Evolutionary conservation across 441 rosid genomes (phyloP).

Genomic region (Populus hybrid): DNA sequence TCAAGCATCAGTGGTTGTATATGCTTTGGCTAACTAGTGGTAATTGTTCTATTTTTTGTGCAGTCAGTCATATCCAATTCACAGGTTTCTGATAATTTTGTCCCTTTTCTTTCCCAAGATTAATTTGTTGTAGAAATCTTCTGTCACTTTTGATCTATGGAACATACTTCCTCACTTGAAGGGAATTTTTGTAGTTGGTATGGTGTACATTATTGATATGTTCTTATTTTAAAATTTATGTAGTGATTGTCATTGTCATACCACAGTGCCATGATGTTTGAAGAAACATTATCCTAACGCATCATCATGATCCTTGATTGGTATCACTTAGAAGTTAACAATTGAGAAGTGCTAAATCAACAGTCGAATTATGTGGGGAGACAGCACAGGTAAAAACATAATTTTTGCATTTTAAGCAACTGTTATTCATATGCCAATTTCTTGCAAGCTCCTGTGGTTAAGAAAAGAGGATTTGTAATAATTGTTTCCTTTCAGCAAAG

Average conservation of each 20-base stretch:
- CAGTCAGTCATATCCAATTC: background rate
- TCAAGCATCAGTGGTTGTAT: slow-evolving; percentile 72
- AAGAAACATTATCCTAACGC: background rate
- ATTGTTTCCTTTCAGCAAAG: background rate
- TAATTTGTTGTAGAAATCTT: background rate
- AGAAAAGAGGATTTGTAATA: background rate
- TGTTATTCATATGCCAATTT: background rate
- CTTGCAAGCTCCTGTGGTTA: background rate
- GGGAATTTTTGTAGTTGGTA: background rate
- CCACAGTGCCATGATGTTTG: background rate
- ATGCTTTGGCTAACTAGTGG: slow-evolving; percentile 29
- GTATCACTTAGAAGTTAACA: background rate
- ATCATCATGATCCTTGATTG: background rate
- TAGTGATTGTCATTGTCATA: background rate
- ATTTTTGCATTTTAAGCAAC: no score
- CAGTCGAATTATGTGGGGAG: background rate
- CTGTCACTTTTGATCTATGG: background rate
- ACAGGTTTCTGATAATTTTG: background rate
- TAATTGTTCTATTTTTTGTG: background rate
- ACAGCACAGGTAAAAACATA: no score
- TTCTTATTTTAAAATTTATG: no score
- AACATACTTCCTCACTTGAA: background rate
- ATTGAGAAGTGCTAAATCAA: background rate
- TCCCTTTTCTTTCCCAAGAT: background rate
- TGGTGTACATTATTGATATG: background rate